Evolutionary conservation across 2,329 filamentous ascomycete genomes (phyloP), one percentile per base, ranked within the genome.

Genomic region (Alternaria ventricosa): DNA sequence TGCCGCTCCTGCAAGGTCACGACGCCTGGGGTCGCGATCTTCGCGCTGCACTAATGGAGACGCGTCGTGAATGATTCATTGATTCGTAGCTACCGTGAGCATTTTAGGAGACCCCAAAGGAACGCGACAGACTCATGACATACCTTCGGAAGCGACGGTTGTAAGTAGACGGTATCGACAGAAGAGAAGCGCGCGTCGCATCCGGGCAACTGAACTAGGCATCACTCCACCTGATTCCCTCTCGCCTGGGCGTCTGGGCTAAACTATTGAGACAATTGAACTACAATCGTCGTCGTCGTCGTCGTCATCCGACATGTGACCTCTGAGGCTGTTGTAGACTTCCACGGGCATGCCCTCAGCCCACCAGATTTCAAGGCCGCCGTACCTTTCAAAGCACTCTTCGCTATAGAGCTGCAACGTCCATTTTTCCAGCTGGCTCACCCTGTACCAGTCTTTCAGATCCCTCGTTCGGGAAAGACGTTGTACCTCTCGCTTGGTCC

Each of bases 321-420:
- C 67, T 41, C 73, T 63, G 9, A 73, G 56, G 20, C 57, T 63
- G 60, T 65, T 78, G 68, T 60, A 77, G 74, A 67, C 74, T 58
- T 59, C 73, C 65, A 47, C 70, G 62, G 55, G 80, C 47, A 77
- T 70, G 7, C 59, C 61, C n/a, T 71, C 63, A 13, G 58, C 53
- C 57, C 59, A 57, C 72, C 74, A 77, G 13, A 77, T 55, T 43
- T 74, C 68, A 45, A 78, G 43, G 11, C 68, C 63, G 1, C 75
- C 75, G 68, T 66, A 77, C 33, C 28, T 13, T 61, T 75, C 71
- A 46, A 77, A 67, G 22, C 71, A 75, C 61, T 76, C 75, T 6
- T 75, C 74, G 2, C 64, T 68, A 46, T 78, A 77, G 63, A 77
- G 51, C 41, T 71, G 62, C 57, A 78, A n/a, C 23, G 70, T 65